phyloP scores from a whole-genome alignment of 1,284 basidiomycete species.

The Trametes versicolor region DNA sequence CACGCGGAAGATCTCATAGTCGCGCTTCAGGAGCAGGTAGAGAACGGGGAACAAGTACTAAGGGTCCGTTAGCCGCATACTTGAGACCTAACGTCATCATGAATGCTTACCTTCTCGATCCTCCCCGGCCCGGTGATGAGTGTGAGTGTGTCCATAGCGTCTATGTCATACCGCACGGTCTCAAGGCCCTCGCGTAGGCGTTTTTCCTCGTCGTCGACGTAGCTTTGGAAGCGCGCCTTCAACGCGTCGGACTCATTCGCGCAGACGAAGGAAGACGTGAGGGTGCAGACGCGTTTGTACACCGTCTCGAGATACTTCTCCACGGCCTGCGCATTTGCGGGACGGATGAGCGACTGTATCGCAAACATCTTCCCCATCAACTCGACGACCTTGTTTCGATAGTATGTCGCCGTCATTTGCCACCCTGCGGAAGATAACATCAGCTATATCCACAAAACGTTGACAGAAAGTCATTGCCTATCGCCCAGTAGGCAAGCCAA shows the following conservation, averaged over 20 bases:
- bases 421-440: constrained; percentile 30
- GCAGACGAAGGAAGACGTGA: constrained; percentile 13
- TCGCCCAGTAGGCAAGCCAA: constrained; percentile 59
- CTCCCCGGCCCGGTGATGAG: constrained; percentile 36
- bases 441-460: background rate
- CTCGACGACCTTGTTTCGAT: constrained; percentile 34
- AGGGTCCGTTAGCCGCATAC: background rate
- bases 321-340: constrained; percentile 32
- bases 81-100: background rate
- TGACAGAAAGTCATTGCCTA: constrained; percentile 40
- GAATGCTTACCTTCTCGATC: constrained; percentile 35
- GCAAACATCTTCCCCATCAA: constrained; percentile 36
- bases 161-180: constrained; percentile 35
- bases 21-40: constrained; percentile 34
- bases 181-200: constrained; percentile 33
- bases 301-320: constrained; percentile 28
- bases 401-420: constrained; percentile 33
- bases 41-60: constrained; percentile 46
- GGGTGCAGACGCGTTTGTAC: constrained; percentile 15
- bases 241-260: constrained; percentile 26
- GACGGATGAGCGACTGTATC: constrained; percentile 24
- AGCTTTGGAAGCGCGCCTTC: constrained; percentile 32
- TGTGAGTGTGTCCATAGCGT: constrained; percentile 36
- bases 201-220: constrained; percentile 35
- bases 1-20: constrained; percentile 32